Conservation (phyloP, 768 basidiomycete species). For the Lepiota brunneoincarnata region DNA sequence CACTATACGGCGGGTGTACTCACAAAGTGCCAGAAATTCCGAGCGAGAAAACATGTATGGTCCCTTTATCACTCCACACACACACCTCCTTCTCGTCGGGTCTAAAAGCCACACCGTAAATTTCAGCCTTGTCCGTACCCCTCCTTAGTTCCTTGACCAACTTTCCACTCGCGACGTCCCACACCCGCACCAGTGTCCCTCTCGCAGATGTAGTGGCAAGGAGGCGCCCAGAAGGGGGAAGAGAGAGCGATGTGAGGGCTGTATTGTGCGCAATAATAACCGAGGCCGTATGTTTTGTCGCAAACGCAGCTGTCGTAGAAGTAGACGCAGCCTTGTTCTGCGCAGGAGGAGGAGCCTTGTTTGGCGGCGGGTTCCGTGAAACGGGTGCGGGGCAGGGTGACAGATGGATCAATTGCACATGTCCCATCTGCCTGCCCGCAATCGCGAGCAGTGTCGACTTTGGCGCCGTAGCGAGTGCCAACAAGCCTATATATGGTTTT, state of each 20-base stretch:
- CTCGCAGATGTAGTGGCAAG: slow-evolving; percentile 82
- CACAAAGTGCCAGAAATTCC: slow-evolving; percentile 63
- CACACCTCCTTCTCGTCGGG: slow-evolving; percentile 84
- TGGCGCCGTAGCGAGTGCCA: slow-evolving; percentile 76
- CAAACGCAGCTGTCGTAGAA: slow-evolving; percentile 23
- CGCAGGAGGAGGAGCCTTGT: slow-evolving; percentile 42
- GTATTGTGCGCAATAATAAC: slow-evolving; percentile 85
- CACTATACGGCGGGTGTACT: slow-evolving; percentile 27
- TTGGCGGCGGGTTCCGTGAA: slow-evolving; percentile 50
- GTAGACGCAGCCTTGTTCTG: slow-evolving; percentile 27
- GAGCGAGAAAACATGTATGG: slow-evolving; percentile 85
- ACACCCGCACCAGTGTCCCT: slow-evolving; percentile 86
- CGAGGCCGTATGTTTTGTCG: slow-evolving; percentile 59
- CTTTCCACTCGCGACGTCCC: slow-evolving; percentile 74
- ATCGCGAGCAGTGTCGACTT: slow-evolving; percentile 82
- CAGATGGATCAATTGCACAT: slow-evolving; percentile 84
- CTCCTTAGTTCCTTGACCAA: slow-evolving; percentile 78
- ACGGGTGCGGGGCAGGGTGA: slow-evolving; percentile 71
- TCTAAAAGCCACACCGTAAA: slow-evolving; percentile 87
- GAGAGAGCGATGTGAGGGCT: slow-evolving; percentile 73
- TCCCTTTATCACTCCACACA: slow-evolving; percentile 95
- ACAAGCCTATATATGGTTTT: slow-evolving; percentile 51
- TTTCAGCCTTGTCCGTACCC: slow-evolving; percentile 87
- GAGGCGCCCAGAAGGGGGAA: slow-evolving; percentile 73
- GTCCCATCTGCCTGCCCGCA: slow-evolving; percentile 82